Evolutionary conservation across 345 rosid genomes (phyloP), one percentile per base, ranked within the genome.

Genomic region (Eucalyptus pumila): DNA sequence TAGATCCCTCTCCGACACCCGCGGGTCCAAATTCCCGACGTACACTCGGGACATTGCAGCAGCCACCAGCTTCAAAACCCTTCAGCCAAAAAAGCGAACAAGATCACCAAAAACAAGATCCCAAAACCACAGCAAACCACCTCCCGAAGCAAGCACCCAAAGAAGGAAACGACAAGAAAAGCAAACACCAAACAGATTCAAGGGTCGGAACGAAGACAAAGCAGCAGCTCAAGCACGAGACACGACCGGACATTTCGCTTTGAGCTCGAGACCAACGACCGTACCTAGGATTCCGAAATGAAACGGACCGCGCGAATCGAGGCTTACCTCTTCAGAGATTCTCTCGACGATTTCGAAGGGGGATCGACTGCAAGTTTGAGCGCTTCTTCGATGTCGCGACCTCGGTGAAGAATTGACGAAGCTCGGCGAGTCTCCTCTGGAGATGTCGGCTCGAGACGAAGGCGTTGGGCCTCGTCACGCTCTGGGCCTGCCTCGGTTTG

Each of bases 1-100:
- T 4, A 96, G 96, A 37, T 96, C 97, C 90, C 96, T 93, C 92
- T 96, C 98, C n/a, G 94, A 50, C 87, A 95, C 96, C 6, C 94
- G 93, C 72, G 97, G 95, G 60, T 96, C 97, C 91, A 96, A 69
- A 89, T 95, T 95, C 87, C 98, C 98, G 32, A 96, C 95, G 69
- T 95, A 96, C 90, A 96, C 97, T 87, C 96, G 93, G 86, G 98
- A 88, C 98, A 96, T 96, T 88, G 52, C 90, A 26, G 26, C 87
- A 19, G 48, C 87, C 56, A 58, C 67, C 58, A 86, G 67, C 58
- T 86, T 42, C 27, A 26, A 54, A 49, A 48, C 65, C 37, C 17
- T 49, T 37, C 42, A 23, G 27, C 45, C 32, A 17, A 52, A 52
- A 30, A 52, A 34, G 9, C 67, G 40, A 26, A 49, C 67, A 50